phyloP scores from a whole-genome alignment of 2,329 filamentous ascomycete genomes.

The Calonectria multiphialidica region DNA sequence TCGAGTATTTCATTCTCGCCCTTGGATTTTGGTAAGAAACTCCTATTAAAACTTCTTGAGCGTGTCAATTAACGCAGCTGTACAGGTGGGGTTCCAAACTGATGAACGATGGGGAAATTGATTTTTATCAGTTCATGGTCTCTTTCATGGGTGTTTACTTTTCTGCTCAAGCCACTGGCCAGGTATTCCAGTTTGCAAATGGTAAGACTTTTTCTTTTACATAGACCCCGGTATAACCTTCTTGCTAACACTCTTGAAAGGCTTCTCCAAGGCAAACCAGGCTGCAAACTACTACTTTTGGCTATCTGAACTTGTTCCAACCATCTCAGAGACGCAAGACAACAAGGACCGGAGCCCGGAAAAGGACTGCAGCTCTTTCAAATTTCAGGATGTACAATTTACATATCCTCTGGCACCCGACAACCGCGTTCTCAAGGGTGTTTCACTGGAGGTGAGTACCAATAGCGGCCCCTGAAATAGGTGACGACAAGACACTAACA shows the following conservation, averaged over 20 bases:
- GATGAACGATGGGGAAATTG: slow-evolving; percentile 56
- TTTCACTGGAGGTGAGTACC: slow-evolving; percentile 54
- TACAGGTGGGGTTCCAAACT: slow-evolving; percentile 49
- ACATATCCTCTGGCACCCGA: slow-evolving; percentile 27
- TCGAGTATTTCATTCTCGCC: slow-evolving; percentile 51
- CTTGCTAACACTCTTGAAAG: slow-evolving; percentile 15
- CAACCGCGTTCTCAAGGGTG: slow-evolving; percentile 25
- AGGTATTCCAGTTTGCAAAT: slow-evolving; percentile 58
- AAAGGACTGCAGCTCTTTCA: slow-evolving; percentile 48
- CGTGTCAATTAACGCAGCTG: too few relatives aligned
- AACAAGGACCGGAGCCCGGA: slow-evolving; percentile 24
- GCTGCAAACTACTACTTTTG: slow-evolving; percentile 64
- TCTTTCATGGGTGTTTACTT: slow-evolving; percentile 63
- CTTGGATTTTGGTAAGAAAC: slow-evolving; percentile 51
- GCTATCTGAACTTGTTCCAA: slow-evolving; percentile 43
- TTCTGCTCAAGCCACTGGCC: slow-evolving; percentile 50
- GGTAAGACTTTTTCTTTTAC: slow-evolving; percentile 43
- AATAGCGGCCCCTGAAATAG: neutral
- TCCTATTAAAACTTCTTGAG: neutral
- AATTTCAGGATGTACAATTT: slow-evolving; percentile 60
- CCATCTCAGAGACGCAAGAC: slow-evolving; percentile 6
- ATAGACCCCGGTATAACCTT: accelerated
- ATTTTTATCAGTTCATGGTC: slow-evolving; percentile 62
- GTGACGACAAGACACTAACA: neutral
- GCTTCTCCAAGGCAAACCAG: slow-evolving; percentile 61